Evolutionary conservation across 768 basidiomycete species (phyloP), one percentile per base, ranked within the genome.

Genomic region (Tricholoma terreum): DNA sequence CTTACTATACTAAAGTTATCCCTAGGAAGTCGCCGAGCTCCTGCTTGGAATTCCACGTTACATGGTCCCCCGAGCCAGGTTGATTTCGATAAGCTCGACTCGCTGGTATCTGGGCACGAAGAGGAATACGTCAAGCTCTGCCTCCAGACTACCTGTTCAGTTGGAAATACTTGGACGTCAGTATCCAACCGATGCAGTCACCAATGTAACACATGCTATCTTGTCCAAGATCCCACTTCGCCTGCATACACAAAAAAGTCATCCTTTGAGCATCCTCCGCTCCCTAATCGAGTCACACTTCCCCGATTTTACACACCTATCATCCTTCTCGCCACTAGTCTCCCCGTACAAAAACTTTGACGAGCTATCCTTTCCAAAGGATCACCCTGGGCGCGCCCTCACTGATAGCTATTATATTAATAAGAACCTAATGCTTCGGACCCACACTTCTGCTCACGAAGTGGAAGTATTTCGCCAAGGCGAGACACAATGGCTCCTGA

Each of bases 371-470:
- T 98, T 99, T 74, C 88, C 96, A 0, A 65, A 75, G 12, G 94
- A 98, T 76, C 97, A 99, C 70, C 94, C 96, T 0, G 96, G 97
- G 15, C 85, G 97, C 58, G 80, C 89, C 21, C 77, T 85, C 45
- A 92, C 91, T 42, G 97, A 99, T 76, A 92, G 89, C 67, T 99
- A 99, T 79, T 99, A 99, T 73, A 79, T 97, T 68, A 98, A 98
- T 76, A 82, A 80, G 65, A 77, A 85, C 64, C 77, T 88, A 67
- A 94, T 99, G 92, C 84, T 99, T 35, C 88, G 97, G 40, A 98
- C 97, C 0, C 97, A 99, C 70, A 98, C 97, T 1, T 94, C 91
- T n/a, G 93, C 97, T 4, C 97, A 99, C 69, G 96, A 99, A 75
- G 90, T 98, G 31, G 94, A 97, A 58, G 86, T 86, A 6, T 98